Conservation (phyloP, 2,329 filamentous ascomycete genomes). For the Cladosporium velox region DNA sequence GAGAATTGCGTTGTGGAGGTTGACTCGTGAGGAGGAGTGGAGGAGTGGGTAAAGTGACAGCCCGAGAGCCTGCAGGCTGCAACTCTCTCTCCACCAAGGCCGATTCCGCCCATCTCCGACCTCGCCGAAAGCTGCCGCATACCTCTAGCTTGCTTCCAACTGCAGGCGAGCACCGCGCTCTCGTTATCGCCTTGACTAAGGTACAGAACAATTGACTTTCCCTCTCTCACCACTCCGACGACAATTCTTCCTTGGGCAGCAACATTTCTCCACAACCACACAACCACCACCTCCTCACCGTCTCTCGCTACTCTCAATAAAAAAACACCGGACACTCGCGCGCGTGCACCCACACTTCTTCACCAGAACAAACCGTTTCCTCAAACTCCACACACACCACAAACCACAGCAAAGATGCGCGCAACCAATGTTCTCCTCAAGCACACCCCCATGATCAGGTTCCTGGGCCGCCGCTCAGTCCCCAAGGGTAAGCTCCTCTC, state of each 20-base stretch:
- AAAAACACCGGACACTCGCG: not conserved
- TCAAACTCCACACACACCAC: not conserved
- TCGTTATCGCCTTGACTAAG: slow-evolving; percentile 1
- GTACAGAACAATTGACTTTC: slow-evolving; percentile 4
- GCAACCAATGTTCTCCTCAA: slow-evolving; percentile 49
- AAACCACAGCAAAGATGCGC: slow-evolving; percentile 41
- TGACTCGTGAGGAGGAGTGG: not conserved
- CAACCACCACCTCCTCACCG: not conserved
- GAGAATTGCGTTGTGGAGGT: not conserved
- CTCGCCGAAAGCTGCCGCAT: slow-evolving; percentile 15
- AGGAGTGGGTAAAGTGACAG: not conserved
- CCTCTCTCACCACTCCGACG: not conserved
- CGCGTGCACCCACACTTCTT: not conserved
- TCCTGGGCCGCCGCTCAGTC: slow-evolving; percentile 51
- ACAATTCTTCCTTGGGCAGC: not conserved
- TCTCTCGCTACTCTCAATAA: not conserved
- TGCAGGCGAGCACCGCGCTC: slow-evolving; percentile 9
- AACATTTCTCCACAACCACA: not conserved
- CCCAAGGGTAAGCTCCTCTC: slow-evolving; percentile 43
- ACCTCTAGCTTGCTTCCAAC: not conserved
- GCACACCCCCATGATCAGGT: slow-evolving; percentile 54
- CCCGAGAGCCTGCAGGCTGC: not conserved
- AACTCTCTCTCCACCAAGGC: not conserved
- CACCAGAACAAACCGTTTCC: not conserved
- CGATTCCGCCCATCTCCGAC: slow-evolving; percentile 7